Percentiles rank a stretch among this genome's conserved stretches.
phyloP scores from a whole-genome alignment of 371 early-diverging fungal genomes.

The Chytridium lagenaria region DNA sequence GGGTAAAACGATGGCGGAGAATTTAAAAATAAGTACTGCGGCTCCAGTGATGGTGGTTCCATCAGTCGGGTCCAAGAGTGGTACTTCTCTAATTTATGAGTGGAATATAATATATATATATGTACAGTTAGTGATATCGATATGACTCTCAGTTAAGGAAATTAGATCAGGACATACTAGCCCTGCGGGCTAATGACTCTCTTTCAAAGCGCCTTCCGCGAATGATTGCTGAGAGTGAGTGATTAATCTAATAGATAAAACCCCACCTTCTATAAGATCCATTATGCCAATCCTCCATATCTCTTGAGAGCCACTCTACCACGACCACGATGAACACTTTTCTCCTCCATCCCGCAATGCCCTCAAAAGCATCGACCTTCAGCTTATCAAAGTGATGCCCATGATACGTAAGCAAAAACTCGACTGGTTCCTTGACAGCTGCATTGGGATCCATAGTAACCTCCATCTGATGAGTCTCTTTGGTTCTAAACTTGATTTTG shows the following conservation, averaged over 20 bases:
- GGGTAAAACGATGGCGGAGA: constrained; percentile 19
- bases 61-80: background rate
- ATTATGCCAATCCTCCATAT: constrained; percentile 30
- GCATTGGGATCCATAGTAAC: background rate
- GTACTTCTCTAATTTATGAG: background rate
- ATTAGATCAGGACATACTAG: too few relatives aligned
- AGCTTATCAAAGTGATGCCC: constrained; percentile 25
- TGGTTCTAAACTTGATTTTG: too few relatives aligned
- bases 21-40: constrained; percentile 3
- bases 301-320: constrained; percentile 7
- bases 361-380: constrained; percentile 26
- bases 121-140: too few relatives aligned
- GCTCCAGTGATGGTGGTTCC: background rate
- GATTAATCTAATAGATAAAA: too few relatives aligned
- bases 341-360: constrained; percentile 7
- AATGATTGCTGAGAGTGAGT: too few relatives aligned
- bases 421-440: background rate
- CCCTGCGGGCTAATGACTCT: too few relatives aligned
- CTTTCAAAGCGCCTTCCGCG: too few relatives aligned
- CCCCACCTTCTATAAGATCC: constrained; percentile 17
- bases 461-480: too few relatives aligned
- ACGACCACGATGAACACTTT: constrained; percentile 14
- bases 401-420: constrained; percentile 30
- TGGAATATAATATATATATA: too few relatives aligned
- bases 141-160: too few relatives aligned